Evolutionary conservation across 2,329 filamentous ascomycete species (phyloP), one percentile per base, ranked within the genome.

Genomic region (Monosporascus sp.): DNA sequence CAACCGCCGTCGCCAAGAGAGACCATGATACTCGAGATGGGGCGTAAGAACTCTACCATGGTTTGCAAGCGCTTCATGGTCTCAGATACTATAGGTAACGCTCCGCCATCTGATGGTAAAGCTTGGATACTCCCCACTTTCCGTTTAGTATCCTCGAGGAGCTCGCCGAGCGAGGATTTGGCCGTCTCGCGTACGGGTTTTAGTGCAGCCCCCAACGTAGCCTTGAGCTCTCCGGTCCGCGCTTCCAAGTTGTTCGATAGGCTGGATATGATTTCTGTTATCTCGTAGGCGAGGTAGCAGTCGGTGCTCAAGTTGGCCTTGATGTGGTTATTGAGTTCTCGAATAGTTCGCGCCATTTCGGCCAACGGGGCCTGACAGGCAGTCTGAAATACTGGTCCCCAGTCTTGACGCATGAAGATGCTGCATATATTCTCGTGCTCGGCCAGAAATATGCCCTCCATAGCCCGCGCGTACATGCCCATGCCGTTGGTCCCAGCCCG

Each of bases 1-100:
- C 94, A 99, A 37, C 93, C 93, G 1, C 92, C 91, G 62, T 97
- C 92, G 18, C 94, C 94, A 9, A 99, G 74, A 1, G 92, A 96
- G 27, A 94, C 85, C 77, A 99, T 85, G 60, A 99, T 90, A 55
- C 89, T 93, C 3, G 89, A 89, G 20, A 99, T 81, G 1, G 94
- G 91, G 6, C 85, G 82, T 22, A 96, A 78, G 69, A 96, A 97
- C 51, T 87, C 84, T 1, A 92, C 89, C 83, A 99, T 89, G 15
- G 86, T 86, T 62, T 94, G 88, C 17, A 99, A 75, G 27, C 92
- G 85, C 57, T 85, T 86, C 85, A 97, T 93, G 4, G 88, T 90
- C 65, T 96, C 90, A 1, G 84, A 79, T 0, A 94, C 90, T 20
- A 96, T 74, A 2, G 90, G 84, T 3, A 94, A 77, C 0, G 91